Evolutionary conservation across 768 basidiomycete species (phyloP).

Genomic region (Cystobasidium onofrii): DNA sequence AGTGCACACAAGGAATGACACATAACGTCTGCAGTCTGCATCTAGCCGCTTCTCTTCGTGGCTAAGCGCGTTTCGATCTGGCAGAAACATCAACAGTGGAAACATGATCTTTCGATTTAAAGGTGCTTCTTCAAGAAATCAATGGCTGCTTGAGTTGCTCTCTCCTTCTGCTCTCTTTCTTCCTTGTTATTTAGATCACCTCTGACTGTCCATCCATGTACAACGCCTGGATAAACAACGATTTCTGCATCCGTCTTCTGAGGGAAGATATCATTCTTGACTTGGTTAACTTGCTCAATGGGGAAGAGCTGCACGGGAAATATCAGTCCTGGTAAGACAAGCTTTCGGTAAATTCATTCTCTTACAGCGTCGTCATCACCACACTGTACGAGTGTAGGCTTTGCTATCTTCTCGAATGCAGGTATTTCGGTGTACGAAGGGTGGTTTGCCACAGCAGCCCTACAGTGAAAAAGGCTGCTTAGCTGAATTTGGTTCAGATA

Average conservation of each 20-base stretch:
- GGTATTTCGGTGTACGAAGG: conserved; percentile 21
- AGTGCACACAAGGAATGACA: no score
- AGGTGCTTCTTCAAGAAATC: conserved; percentile 14
- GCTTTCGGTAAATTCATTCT: background rate
- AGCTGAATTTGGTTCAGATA: no score
- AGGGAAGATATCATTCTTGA: conserved; percentile 10
- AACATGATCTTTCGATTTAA: background rate
- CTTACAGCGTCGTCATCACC: conserved; percentile 12
- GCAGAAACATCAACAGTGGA: background rate
- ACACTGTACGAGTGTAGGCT: conserved; percentile 11
- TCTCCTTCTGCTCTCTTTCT: conserved; percentile 19
- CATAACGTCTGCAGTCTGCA: no score
- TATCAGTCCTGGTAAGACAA: background rate
- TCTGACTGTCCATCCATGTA: conserved; percentile 7
- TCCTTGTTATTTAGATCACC: conserved; percentile 18
- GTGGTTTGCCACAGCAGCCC: conserved; percentile 24
- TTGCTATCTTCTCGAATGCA: conserved; percentile 7
- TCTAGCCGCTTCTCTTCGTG: no score
- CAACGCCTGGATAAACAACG: conserved; percentile 1
- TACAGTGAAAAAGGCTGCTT: no score
- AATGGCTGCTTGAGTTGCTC: background rate
- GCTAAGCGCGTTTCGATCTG: no score
- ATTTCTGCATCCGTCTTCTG: conserved; percentile 1
- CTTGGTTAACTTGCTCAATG: background rate
- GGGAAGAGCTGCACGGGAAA: background rate